Percentiles rank a stretch among this genome's conserved stretches.
phyloP scores from a whole-genome alignment of 306 rosid genomes.

The Senna tora region DNA sequence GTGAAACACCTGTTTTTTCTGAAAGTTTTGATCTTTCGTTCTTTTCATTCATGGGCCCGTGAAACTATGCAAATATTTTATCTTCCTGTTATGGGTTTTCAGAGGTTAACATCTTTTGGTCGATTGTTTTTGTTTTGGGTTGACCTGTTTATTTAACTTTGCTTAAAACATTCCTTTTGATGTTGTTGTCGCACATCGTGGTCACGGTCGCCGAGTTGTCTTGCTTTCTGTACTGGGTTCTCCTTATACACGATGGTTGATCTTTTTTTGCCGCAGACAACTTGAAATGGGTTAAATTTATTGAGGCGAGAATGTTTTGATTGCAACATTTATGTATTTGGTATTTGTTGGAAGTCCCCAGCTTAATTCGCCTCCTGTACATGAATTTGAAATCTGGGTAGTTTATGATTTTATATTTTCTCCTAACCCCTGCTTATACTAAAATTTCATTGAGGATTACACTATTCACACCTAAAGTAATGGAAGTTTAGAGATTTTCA shows the following conservation, averaged over 20 bases:
- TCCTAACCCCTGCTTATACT: background rate
- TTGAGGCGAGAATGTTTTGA: background rate
- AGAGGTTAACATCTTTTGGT: conserved; percentile 12
- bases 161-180: conserved; percentile 9
- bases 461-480: conserved; percentile 5
- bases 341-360: conserved; percentile 4
- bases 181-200: conserved; percentile 10
- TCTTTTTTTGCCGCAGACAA: background rate
- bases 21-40: background rate
- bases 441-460: conserved; percentile 7
- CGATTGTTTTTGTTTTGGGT: conserved; percentile 11
- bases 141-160: too few relatives aligned
- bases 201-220: conserved; percentile 31
- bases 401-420: background rate
- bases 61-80: conserved; percentile 19
- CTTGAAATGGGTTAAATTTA: conserved; percentile 28
- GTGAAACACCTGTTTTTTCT: background rate
- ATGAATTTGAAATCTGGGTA: background rate
- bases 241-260: background rate
- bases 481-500: conserved; percentile 3
- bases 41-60: conserved; percentile 1
- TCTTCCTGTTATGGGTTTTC: conserved; percentile 20
- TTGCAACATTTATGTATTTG: conserved; percentile 14
- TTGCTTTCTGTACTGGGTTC: background rate
- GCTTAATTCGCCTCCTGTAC: background rate